Evolutionary conservation across 192 early-diverging fungal genomes (phyloP).

Genomic region (Gryganskiella cystojenkinii): DNA sequence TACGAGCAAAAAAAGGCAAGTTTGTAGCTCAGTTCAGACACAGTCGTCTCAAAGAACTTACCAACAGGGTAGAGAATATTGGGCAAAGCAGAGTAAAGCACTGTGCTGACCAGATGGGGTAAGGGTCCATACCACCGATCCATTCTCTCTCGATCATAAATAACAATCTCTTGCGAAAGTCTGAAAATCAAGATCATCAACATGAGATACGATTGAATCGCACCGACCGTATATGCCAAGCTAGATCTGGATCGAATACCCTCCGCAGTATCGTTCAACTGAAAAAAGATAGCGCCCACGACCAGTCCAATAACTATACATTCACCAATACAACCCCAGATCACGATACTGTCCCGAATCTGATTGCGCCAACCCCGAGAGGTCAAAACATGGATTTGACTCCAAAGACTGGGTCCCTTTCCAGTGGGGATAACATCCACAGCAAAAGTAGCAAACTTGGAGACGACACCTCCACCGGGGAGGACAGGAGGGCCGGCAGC

Average conservation of each 20-base stretch:
- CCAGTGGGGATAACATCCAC: slow-evolving; percentile 43
- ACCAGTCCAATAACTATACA: slow-evolving; percentile 39
- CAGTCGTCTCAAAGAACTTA: background rate
- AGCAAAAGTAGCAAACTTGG: slow-evolving; percentile 25
- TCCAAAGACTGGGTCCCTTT: slow-evolving; percentile 31
- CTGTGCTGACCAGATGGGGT: slow-evolving; percentile 38
- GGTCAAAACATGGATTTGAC: slow-evolving; percentile 34
- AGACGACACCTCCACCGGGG: background rate
- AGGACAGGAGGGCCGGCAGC: slow-evolving; percentile 8
- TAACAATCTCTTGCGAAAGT: slow-evolving; percentile 37
- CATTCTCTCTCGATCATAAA: slow-evolving; percentile 51
- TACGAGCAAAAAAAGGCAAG: background rate
- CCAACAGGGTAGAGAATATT: slow-evolving; percentile 43
- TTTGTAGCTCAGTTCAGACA: too few relatives aligned
- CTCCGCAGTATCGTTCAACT: slow-evolving; percentile 18
- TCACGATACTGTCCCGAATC: slow-evolving; percentile 35
- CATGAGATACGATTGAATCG: slow-evolving; percentile 44
- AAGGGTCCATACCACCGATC: slow-evolving; percentile 49
- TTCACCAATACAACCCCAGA: slow-evolving; percentile 46
- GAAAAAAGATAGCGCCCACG: slow-evolving; percentile 34
- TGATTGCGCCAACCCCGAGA: slow-evolving; percentile 44
- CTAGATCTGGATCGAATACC: slow-evolving; percentile 40
- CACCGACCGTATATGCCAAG: slow-evolving; percentile 42
- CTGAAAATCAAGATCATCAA: slow-evolving; percentile 46
- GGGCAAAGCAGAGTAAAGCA: slow-evolving; percentile 24